Evolutionary conservation across 164 flowering plant genomes (phyloP).

Genomic region (Amborella trichopoda): DNA sequence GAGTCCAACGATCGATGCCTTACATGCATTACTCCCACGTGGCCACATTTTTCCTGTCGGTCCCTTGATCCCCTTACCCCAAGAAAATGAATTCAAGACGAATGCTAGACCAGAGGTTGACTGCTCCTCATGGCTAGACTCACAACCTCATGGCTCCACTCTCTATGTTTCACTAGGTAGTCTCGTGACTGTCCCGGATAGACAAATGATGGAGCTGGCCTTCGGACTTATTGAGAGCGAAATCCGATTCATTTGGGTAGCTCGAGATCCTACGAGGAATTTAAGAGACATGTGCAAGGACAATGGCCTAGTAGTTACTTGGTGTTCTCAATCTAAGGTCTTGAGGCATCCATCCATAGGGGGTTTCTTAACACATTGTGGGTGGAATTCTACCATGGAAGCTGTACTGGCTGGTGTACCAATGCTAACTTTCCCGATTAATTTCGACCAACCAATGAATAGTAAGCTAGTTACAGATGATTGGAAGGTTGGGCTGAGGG

Average conservation of each 20-base stretch:
- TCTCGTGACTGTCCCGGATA: slow-evolving; percentile 13
- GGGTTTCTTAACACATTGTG: slow-evolving; percentile 66
- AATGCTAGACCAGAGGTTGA: slow-evolving; percentile 2
- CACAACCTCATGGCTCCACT: slow-evolving; percentile 27
- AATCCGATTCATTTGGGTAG: slow-evolving; percentile 28
- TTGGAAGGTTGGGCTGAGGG: slow-evolving; percentile 42
- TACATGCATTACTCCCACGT: slow-evolving; percentile 15
- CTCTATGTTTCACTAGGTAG: slow-evolving; percentile 37
- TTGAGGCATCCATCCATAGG: slow-evolving; percentile 45
- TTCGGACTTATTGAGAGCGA: slow-evolving; percentile 22
- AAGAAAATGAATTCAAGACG: too few relatives aligned
- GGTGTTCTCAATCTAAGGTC: slow-evolving; percentile 73
- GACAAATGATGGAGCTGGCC: slow-evolving; percentile 27
- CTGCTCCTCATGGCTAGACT: slow-evolving; percentile 31
- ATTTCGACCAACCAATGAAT: slow-evolving; percentile 31
- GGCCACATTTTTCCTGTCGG: slow-evolving; percentile 42
- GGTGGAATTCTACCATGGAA: slow-evolving; percentile 53
- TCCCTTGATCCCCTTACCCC: slow-evolving; percentile 34
- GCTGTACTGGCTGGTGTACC: slow-evolving; percentile 41
- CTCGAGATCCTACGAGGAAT: slow-evolving; percentile 19
- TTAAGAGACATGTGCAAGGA: slow-evolving; percentile 22
- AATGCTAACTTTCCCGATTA: slow-evolving; percentile 40
- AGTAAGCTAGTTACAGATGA: slow-evolving; percentile 41
- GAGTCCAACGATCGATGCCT: slow-evolving; percentile 14
- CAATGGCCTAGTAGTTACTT: slow-evolving; percentile 9